Conservation (phyloP, 768 basidiomycete species). For the Heimioporus sp. region DNA sequence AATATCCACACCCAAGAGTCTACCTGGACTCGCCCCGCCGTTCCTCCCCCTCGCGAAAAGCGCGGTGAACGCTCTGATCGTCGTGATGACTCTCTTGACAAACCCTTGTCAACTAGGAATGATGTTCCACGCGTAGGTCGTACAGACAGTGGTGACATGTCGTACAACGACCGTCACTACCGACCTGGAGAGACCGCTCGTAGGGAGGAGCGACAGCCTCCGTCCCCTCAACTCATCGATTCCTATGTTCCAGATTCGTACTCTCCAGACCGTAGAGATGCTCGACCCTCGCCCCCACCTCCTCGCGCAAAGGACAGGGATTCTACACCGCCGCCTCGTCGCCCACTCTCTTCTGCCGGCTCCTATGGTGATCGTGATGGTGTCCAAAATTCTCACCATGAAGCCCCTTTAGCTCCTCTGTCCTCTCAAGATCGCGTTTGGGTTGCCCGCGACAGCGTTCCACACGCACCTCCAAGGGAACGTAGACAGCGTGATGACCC, state of each 20-base stretch:
- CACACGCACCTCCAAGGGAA: slow-evolving; percentile 21
- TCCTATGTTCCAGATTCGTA: slow-evolving; percentile 30
- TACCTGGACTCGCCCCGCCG: slow-evolving; percentile 56
- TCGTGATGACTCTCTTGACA: slow-evolving; percentile 29
- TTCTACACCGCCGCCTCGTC: slow-evolving; percentile 19
- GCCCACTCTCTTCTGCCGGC: slow-evolving; percentile 17
- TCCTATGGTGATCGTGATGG: slow-evolving; percentile 24
- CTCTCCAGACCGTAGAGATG: slow-evolving; percentile 22
- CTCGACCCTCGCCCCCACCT: slow-evolving; percentile 21
- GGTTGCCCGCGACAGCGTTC: slow-evolving; percentile 11
- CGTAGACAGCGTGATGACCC: slow-evolving; percentile 25
- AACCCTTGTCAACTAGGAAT: slow-evolving; percentile 21
- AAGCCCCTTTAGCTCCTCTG: slow-evolving; percentile 12
- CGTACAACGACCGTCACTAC: slow-evolving; percentile 65
- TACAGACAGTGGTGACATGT: slow-evolving; percentile 34
- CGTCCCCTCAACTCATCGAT: slow-evolving; percentile 21
- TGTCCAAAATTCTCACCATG: slow-evolving; percentile 17
- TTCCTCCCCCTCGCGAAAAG: slow-evolving; percentile 24
- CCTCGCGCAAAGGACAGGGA: slow-evolving; percentile 25
- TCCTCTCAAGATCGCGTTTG: slow-evolving; percentile 27
- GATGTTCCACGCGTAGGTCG: slow-evolving; percentile 30
- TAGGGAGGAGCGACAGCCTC: slow-evolving; percentile 25
- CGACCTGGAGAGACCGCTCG: slow-evolving; percentile 42
- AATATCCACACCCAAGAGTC: slow-evolving; percentile 54
- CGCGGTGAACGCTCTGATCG: slow-evolving; percentile 23